phyloP scores from a whole-genome alignment of 176 grass and related monocot genomes.

The Carex cristatella region DNA sequence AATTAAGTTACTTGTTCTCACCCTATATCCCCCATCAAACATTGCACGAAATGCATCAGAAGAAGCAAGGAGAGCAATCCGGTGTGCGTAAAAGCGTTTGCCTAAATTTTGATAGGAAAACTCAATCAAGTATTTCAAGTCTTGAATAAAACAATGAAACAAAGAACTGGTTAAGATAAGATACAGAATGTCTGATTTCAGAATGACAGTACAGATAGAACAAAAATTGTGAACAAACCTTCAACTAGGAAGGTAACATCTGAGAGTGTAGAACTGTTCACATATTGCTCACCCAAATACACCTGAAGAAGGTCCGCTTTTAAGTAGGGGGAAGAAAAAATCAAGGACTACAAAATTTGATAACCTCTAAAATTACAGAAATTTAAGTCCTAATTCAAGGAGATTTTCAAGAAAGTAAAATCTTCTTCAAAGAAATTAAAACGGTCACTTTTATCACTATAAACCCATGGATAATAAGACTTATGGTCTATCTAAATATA shows the following conservation, averaged over 20 bases:
- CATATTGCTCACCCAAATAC: conserved; percentile 94
- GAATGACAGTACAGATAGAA: background rate
- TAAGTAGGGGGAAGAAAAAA: background rate
- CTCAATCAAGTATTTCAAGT: background rate
- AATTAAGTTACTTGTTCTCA: conserved; percentile 32
- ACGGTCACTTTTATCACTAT: background rate
- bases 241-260: conserved; percentile 98
- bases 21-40: conserved; percentile 99
- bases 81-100: conserved; percentile 92
- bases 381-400: background rate
- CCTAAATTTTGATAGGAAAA: conserved; percentile 37
- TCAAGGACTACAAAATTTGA: conserved; percentile 3
- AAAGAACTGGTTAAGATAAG: background rate
- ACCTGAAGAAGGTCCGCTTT: conserved; percentile 40
- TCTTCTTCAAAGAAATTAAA: background rate
- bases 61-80: conserved; percentile 97
- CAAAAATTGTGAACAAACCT: conserved; percentile 49
- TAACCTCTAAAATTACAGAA: background rate
- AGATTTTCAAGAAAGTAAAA: background rate
- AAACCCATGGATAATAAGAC: background rate
- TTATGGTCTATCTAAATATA: background rate
- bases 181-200: conserved; percentile 6
- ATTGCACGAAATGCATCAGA: conserved; percentile 99
- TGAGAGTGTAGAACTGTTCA: conserved; percentile 90
- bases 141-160: background rate